Evolutionary conservation across 805 yeast species (phyloP).

Genomic region (Candida piceae): DNA sequence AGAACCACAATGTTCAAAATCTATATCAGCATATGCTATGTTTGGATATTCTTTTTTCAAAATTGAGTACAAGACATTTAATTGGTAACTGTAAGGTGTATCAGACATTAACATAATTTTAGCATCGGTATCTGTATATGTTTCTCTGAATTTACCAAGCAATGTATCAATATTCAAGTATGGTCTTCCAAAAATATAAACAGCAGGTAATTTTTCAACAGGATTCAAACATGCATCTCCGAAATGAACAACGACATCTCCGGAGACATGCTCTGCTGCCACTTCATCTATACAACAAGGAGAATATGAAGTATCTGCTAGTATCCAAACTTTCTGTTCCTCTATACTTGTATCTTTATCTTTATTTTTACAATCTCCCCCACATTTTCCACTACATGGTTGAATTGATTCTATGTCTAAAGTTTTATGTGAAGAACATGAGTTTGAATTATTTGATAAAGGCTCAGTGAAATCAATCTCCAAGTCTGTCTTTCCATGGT

Average conservation of each 20-base stretch:
- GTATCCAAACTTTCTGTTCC: conserved; percentile 54
- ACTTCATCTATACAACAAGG: conserved; percentile 96
- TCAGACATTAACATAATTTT: conserved; percentile 69
- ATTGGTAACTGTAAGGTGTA: conserved; percentile 52
- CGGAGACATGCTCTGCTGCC: conserved; percentile 87
- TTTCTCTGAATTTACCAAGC: conserved; percentile 34
- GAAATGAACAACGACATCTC: conserved; percentile 84
- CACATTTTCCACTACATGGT: conserved; percentile 26
- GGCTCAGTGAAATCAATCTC: conserved; percentile 9
- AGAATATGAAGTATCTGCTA: conserved; percentile 95
- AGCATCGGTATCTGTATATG: conserved; percentile 35
- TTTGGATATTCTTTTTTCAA: conserved; percentile 31
- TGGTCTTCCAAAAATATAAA: conserved; percentile 76
- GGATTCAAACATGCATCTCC: conserved; percentile 93
- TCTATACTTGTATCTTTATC: neutral
- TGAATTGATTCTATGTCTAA: conserved; percentile 22
- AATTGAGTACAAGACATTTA: conserved; percentile 34
- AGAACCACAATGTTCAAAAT: conserved; percentile 22
- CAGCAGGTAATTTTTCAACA: conserved; percentile 64
- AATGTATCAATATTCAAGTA: conserved; percentile 39
- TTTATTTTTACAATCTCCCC: conserved; percentile 21
- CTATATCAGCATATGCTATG: conserved; percentile 37
- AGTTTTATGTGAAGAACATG: conserved; percentile 6
- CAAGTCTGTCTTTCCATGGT: no score
- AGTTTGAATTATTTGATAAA: no score